Base-by-base conservation (phyloP, 345 rosid species). In the Acer saccharum region DNA sequence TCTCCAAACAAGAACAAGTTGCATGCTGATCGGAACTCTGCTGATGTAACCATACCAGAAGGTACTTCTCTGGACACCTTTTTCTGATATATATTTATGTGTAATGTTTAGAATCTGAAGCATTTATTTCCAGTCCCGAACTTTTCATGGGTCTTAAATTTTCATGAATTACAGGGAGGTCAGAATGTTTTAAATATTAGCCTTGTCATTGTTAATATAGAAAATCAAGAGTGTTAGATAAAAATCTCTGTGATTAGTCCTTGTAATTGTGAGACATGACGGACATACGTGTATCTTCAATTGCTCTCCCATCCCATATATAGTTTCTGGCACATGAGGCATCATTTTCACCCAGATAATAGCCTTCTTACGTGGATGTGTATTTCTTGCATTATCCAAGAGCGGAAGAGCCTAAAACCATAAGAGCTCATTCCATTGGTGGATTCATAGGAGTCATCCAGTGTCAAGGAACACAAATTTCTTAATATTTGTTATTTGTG, bases 1-100 rank as follows among this genome's bases (percentile, higher is more conserved):
- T 87, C 83, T 72, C 76, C 48, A 5, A 67, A 77, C 71, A 87
- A 81, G 87, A 89, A 85, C 84, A 84, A 77, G 79, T 79, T 76
- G 73, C 74, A 62, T 69, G 68, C 74, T 62, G 84, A 88, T 74
- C 77, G 46, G 61, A 80, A 77, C 68, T 76, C 70, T 75, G 76
- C 76, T 57, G 89, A 89, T 79, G 89, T 79, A 81, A 61, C 75
- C 9, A 73, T 50, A 52, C 82, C 74, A 82, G 86, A 84, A 81
- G 90, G 89, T 87, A 82, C 72, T 48, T 68, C 27, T 17, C 54
- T 69, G 70, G 43, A 63, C 35, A 69, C 14, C 50, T 46, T 46
- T 69, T 64, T 61, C 66, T 58, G 21, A 7, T 69, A 6, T 1
- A 13, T 50, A 32, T 44, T 50, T 65, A 67, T 52, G 12, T 76